These are phyloP conservation scores for Lipomyces chichibuensis DNA, from an alignment of 805 yeast genomes.

Conservation along the genomic window DNA sequence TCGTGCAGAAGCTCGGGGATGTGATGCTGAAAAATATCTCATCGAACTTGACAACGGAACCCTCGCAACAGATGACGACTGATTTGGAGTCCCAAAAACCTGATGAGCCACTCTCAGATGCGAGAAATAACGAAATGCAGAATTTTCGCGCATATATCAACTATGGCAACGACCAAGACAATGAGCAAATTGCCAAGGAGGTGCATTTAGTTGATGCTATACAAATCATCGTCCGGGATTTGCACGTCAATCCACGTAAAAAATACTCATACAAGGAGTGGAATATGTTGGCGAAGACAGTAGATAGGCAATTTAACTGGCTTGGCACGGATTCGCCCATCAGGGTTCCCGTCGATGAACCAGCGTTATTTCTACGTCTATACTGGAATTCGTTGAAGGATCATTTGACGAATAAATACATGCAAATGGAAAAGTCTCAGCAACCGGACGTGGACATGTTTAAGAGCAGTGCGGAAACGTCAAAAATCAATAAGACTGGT, in stretches of 20 bases:
- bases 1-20: conserved; percentile 9
- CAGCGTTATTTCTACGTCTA: conserved; percentile 54
- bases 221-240: conserved; percentile 14
- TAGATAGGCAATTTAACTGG: conserved; percentile 57
- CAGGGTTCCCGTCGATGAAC: conserved; percentile 68
- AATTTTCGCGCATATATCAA: not conserved
- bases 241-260: conserved; percentile 44
- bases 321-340: conserved; percentile 67
- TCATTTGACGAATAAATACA: not conserved
- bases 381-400: conserved; percentile 22
- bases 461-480: not conserved
- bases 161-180: not conserved
- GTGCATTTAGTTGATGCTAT: conserved; percentile 15
- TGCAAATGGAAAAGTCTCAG: not conserved
- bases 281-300: conserved; percentile 47
- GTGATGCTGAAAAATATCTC: conserved; percentile 7
- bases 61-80: not conserved
- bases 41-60: not conserved
- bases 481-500: too few relatives aligned
- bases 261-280: conserved; percentile 58
- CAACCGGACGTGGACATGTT: not conserved
- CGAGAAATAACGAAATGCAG: not conserved
- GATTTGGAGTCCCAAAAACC: not conserved
- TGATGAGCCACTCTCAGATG: not conserved
- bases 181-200: conserved; percentile 1